Percentiles rank a stretch among this genome's conserved stretches.
Conservation (phyloP, 495 filamentous ascomycete genomes). For the Aspergillus egyptiacus region DNA sequence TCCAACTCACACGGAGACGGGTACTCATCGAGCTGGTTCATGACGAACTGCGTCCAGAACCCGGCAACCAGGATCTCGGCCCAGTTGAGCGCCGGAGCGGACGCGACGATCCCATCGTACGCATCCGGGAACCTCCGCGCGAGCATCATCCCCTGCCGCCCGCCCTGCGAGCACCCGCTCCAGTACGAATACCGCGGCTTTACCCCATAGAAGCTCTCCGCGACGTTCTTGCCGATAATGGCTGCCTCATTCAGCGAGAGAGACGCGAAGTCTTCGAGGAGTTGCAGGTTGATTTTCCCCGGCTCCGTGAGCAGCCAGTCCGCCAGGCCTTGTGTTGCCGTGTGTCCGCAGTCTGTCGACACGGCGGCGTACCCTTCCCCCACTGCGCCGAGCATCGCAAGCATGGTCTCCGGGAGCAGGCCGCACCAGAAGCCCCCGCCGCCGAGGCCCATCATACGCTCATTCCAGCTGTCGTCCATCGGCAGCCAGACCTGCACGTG, state of each 20-base stretch:
- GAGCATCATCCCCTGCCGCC: slow-evolving; percentile 38
- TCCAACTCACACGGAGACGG: slow-evolving; percentile 40
- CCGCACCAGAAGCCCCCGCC: slow-evolving; percentile 37
- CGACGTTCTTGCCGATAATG: slow-evolving; percentile 17
- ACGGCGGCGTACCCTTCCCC: slow-evolving; percentile 35
- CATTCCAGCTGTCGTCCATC: slow-evolving; percentile 30
- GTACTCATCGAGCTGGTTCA: slow-evolving; percentile 8
- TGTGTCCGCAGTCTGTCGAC: slow-evolving; percentile 39
- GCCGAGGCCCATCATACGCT: slow-evolving; percentile 34
- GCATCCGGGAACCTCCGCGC: slow-evolving; percentile 36
- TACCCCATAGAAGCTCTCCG: slow-evolving; percentile 16
- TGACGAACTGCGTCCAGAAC: slow-evolving; percentile 33
- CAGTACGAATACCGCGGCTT: slow-evolving; percentile 33
- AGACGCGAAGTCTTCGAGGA: slow-evolving; percentile 34
- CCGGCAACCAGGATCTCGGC: slow-evolving; percentile 9
- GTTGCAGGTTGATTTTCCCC: slow-evolving; percentile 36
- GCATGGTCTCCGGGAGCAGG: slow-evolving; percentile 18
- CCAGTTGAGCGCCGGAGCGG: slow-evolving; percentile 31
- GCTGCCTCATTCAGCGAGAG: slow-evolving; percentile 33
- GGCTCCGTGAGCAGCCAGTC: slow-evolving; percentile 35
- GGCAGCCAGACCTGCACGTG: slow-evolving; percentile 36
- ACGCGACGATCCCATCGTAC: slow-evolving; percentile 56
- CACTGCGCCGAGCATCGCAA: slow-evolving; percentile 20
- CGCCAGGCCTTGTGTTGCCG: background rate
- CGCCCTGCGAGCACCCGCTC: slow-evolving; percentile 44